These are phyloP conservation scores for Leccinum subgranulosum DNA, from an alignment of 768 basidiomycete genomes.

Conservation along the genomic window DNA sequence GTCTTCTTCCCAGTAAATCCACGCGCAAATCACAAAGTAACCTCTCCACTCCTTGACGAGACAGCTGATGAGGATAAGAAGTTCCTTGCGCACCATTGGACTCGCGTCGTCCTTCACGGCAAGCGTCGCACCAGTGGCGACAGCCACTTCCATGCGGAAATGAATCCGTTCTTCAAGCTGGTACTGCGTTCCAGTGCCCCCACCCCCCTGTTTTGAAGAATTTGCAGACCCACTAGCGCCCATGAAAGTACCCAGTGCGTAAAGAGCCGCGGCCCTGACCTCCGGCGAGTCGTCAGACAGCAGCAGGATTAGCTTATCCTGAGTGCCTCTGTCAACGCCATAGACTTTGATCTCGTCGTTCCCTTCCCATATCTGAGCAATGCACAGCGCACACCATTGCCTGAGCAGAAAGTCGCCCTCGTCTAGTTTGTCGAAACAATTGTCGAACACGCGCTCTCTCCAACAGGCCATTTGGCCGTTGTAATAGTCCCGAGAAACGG, in stretches of 20 bases:
- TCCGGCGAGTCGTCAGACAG: slow-evolving; percentile 88
- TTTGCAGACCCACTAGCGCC: slow-evolving; percentile 84
- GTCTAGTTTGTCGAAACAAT: slow-evolving; percentile 79
- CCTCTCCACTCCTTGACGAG: slow-evolving; percentile 96
- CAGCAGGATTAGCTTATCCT: slow-evolving; percentile 76
- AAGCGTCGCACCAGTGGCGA: slow-evolving; percentile 85
- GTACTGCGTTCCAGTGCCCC: slow-evolving; percentile 77
- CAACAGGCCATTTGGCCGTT: slow-evolving; percentile 85
- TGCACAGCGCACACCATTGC: slow-evolving; percentile 92
- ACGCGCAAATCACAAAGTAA: slow-evolving; percentile 93
- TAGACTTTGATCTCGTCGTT: slow-evolving; percentile 88
- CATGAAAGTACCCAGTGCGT: slow-evolving; percentile 89
- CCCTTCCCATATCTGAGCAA: slow-evolving; percentile 92
- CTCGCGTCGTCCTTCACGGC: slow-evolving; percentile 92
- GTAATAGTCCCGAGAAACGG: slow-evolving; percentile 87
- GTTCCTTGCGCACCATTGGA: slow-evolving; percentile 94
- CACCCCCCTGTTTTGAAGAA: slow-evolving; percentile 65
- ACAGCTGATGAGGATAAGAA: slow-evolving; percentile 87
- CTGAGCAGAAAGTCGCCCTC: slow-evolving; percentile 90
- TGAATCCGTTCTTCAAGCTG: slow-evolving; percentile 67
- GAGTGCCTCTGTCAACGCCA: slow-evolving; percentile 74
- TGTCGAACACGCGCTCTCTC: slow-evolving; percentile 78
- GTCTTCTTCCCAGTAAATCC: slow-evolving; percentile 95
- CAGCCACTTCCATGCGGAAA: slow-evolving; percentile 86
- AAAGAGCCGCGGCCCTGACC: slow-evolving; percentile 88